Evolutionary conservation across 495 filamentous ascomycete genomes (phyloP), one percentile per base, ranked within the genome.

Genomic region (Hypoxylon lenormandii): DNA sequence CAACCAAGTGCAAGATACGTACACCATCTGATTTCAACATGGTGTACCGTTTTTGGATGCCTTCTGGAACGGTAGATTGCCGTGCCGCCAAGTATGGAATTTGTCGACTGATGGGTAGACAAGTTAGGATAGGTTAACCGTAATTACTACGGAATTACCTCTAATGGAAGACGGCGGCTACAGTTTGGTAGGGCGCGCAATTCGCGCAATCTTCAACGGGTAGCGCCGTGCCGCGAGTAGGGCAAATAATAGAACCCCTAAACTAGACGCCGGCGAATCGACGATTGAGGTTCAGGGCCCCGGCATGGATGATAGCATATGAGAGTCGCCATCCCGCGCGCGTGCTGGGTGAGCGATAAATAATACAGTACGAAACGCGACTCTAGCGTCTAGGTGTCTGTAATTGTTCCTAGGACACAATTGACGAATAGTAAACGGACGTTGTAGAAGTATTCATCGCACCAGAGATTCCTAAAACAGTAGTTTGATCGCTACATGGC

Each of bases 51-150:
- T 40, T n/a, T 46, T 63, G 11, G 7, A 13, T 30, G 16, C 16
- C 12, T 58, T 66, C 61, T 59, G 52, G 68, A 38, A 66, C 62
- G 53, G 57, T 26, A 63, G 50, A 66, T 70, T 70, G 61, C 51
- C 51, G 45, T 33, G 36, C 66, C 64, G 55, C 43, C 66, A 64
- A 60, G 60, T 50, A 64, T 49, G 21, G 55, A 51, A 60, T 15
- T 15, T 16, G 49, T 61, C 60, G 45, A 43, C 36, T 19, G 18
- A 21, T 60, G 10, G 3, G 26, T 16, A 19, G 42, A 12, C 23
- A n/a, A 18, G 45, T 56, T 15, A 13, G 42, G 36, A 42, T 11
- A 58, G 38, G 30, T 36, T 12, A 28, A 52, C 21, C 23, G 51
- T 43, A 60, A 52, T 65, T 56, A 61, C 42, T 37, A 19, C 50